Evolutionary conservation across 495 filamentous ascomycete species (phyloP).

Genomic region (Aspergillus ellipticus): DNA sequence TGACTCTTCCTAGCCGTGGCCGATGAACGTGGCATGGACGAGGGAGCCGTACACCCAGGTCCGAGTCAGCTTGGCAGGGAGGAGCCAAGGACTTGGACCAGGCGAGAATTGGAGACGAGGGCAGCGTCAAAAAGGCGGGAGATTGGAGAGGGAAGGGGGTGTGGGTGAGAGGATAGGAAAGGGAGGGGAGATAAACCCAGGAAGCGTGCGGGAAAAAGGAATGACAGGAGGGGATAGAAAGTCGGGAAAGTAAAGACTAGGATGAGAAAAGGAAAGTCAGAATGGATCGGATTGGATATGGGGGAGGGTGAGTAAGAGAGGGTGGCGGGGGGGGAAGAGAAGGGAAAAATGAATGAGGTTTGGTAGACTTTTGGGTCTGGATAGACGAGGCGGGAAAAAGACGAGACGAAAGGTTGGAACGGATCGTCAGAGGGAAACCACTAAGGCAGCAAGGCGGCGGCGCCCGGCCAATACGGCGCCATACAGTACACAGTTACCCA

Average conservation of each 20-base stretch:
- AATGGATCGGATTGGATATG: slow-evolving; percentile 18
- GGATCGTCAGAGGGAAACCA: slow-evolving; percentile 21
- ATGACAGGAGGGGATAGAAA: slow-evolving; percentile 16
- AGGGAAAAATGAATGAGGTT: slow-evolving; percentile 21
- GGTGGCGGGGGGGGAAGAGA: slow-evolving; percentile 3
- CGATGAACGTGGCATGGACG: slow-evolving; percentile 71
- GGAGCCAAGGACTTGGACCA: slow-evolving; percentile 52
- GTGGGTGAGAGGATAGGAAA: slow-evolving; percentile 7
- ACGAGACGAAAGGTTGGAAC: slow-evolving; percentile 19
- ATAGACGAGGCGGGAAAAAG: slow-evolving; percentile 25
- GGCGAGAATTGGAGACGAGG: slow-evolving; percentile 28
- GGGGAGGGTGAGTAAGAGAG: slow-evolving; percentile 9
- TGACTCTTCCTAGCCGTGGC: slow-evolving; percentile 57
- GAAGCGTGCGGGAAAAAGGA: slow-evolving; percentile 14
- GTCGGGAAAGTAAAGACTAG: slow-evolving; percentile 4
- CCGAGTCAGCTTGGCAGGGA: slow-evolving; percentile 53
- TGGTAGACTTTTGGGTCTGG: slow-evolving; percentile 23
- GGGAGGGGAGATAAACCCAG: slow-evolving; percentile 13
- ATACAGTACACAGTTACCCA: too few species aligned
- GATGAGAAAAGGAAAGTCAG: slow-evolving; percentile 18
- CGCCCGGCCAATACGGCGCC: background rate
- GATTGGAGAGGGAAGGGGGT: slow-evolving; percentile 6
- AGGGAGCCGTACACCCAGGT: slow-evolving; percentile 46
- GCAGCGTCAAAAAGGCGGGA: slow-evolving; percentile 19
- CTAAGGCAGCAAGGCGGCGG: slow-evolving; percentile 17